Conservation (phyloP, 306 rosid species). For the Quercus gilva region DNA sequence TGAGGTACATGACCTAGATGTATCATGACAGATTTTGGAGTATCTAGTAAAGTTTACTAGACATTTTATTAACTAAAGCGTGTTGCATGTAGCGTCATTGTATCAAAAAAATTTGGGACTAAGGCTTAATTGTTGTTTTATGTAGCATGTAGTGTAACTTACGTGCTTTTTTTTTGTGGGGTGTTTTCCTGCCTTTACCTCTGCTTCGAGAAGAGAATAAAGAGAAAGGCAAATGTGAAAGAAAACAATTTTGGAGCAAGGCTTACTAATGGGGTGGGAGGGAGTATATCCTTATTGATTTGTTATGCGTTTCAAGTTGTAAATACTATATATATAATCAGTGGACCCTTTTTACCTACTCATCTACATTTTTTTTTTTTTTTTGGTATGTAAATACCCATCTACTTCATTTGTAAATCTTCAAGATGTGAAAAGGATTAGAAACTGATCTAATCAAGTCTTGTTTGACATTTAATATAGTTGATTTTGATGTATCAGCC, state of each 20-base stretch:
- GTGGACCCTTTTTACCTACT: neutral
- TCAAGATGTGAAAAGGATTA: neutral
- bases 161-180: neutral
- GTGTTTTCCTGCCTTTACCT: neutral
- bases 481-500: neutral
- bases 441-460: neutral
- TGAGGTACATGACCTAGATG: conserved; percentile 22
- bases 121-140: too few relatives aligned
- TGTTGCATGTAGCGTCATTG: neutral
- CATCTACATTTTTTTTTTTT: too few relatives aligned
- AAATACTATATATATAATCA: neutral
- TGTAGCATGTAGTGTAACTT: neutral
- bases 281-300: too few relatives aligned
- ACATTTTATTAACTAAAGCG: neutral
- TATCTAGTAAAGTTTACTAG: neutral
- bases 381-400: too few relatives aligned
- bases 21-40: conserved; percentile 12
- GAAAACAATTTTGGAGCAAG: too few relatives aligned
- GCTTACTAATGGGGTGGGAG: neutral
- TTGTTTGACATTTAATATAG: neutral
- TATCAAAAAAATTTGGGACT: too few relatives aligned
- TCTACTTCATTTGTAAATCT: neutral
- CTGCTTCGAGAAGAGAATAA: neutral
- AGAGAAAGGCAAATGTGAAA: neutral
- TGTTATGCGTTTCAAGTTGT: neutral